Percentiles rank a stretch among this genome's conserved stretches.
phyloP scores from a whole-genome alignment of 768 basidiomycete genomes.

The Rhizopogon sp. region DNA sequence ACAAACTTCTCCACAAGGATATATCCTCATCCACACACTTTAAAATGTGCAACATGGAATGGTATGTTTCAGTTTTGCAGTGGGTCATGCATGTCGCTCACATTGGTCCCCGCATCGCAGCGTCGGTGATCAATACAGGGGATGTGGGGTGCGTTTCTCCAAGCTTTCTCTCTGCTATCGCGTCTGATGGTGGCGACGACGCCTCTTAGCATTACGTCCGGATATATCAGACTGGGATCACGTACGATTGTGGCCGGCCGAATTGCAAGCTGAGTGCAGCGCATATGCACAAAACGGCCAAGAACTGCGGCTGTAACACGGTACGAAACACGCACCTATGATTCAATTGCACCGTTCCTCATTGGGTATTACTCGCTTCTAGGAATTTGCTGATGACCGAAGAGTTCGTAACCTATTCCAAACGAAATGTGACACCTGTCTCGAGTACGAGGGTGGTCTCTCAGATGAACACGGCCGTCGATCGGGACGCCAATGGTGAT shows the following conservation, averaged over 20 bases:
- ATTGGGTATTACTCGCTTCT: slow-evolving; percentile 4
- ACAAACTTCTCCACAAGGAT: slow-evolving; percentile 1
- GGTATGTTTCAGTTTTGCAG: slow-evolving; percentile 31
- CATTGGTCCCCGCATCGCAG: slow-evolving; percentile 15
- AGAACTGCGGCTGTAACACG: slow-evolving; percentile 52
- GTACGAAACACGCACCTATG: slow-evolving; percentile 11
- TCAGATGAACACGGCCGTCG: slow-evolving; percentile 29
- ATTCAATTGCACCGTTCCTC: not conserved
- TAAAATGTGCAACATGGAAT: slow-evolving; percentile 56
- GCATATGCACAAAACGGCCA: slow-evolving; percentile 57
- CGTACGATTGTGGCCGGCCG: slow-evolving; percentile 46
- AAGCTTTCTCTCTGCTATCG: not conserved
- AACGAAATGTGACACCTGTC: slow-evolving; percentile 56
- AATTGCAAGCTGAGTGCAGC: slow-evolving; percentile 49
- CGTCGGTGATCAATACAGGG: slow-evolving; percentile 38
- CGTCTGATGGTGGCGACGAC: slow-evolving; percentile 1
- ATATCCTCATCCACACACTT: not conserved
- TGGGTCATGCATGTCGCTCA: slow-evolving; percentile 7
- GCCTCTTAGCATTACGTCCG: slow-evolving; percentile 54
- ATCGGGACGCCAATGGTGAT: slow-evolving; percentile 18
- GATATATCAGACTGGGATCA: slow-evolving; percentile 57
- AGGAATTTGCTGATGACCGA: slow-evolving; percentile 43
- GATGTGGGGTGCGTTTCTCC: slow-evolving; percentile 31
- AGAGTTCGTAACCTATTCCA: slow-evolving; percentile 64
- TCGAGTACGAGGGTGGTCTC: slow-evolving; percentile 21